These are phyloP conservation scores for Aspergillus sp. DNA, from an alignment of 2,329 filamentous ascomycete genomes.

Conservation along the genomic window DNA sequence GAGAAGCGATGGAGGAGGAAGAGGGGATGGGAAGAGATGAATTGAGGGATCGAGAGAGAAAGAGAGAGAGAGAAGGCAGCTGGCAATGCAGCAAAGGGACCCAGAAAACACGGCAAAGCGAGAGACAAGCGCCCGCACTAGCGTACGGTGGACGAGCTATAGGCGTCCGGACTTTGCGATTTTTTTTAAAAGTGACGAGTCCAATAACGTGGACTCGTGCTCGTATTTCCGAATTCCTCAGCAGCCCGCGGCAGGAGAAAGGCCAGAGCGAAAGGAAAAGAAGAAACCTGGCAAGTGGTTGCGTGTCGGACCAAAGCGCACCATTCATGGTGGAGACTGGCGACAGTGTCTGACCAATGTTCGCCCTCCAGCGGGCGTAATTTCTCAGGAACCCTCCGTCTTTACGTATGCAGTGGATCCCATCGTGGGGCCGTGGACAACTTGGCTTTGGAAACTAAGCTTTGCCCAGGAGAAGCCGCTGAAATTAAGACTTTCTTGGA, in stretches of 20 bases:
- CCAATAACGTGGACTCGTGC: no score
- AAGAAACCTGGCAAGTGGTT: slow-evolving; percentile 1
- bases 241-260: not conserved
- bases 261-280: not conserved
- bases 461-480: slow-evolving; percentile 1
- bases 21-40: not conserved
- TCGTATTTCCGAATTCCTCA: no score
- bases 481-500: not conserved
- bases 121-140: not conserved
- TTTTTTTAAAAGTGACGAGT: no score
- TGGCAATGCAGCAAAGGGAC: not conserved
- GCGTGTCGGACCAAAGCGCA: slow-evolving; percentile 5
- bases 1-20: not conserved
- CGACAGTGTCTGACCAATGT: not conserved
- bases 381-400: not conserved
- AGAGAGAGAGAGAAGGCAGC: no score
- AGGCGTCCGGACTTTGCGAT: no score
- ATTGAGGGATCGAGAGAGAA: no score
- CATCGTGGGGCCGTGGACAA: not conserved
- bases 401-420: slow-evolving; percentile 10
- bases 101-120: not conserved
- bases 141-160: no score
- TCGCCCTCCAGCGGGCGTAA: not conserved
- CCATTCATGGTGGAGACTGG: not conserved
- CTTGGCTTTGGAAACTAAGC: slow-evolving; percentile 5